Evolutionary conservation across 2,329 filamentous ascomycete species (phyloP), one percentile per base, ranked within the genome.

Genomic region (Nemania diffusa): DNA sequence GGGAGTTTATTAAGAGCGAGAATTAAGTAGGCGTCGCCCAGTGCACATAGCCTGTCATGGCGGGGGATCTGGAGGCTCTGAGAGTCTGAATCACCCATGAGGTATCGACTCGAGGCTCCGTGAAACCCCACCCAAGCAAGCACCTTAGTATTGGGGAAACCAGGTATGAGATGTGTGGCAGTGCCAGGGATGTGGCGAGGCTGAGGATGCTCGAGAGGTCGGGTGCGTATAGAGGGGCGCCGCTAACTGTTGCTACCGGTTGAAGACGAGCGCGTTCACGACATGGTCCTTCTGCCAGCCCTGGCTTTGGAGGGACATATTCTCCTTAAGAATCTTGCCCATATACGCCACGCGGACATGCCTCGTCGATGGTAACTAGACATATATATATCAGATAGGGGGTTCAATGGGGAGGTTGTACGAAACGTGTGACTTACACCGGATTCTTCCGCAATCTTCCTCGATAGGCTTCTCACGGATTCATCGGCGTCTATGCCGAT

Each of bases 261-360:
- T 79, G 73, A 87, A 90, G 60, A 96, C 87, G 65, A 96, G 83
- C 24, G 91, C 93, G 77, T 94, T 96, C 62, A 97, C 81, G 37
- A 96, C 83, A 75, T 96, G 87, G 40, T 89, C 91, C 68, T 87
- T 84, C 73, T 89, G 87, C 92, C 92, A 97, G 56, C 91, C 91
- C 73, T 96, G 91, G 2, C 86, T 85, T 51, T 83, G 79, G 20
- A 97, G 81, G 0, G 90, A 85, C 22, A 87, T 77, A 61, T 85
- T 84, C 70, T 95, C 92, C 71, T 90, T 89, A 52, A 97, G 85
- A 57, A 94, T 87, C 76, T 90, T 93, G 72, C 94, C 94, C 79
- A 96, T 85, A 78, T 97, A 97, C 22, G 89, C 90, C 66, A 97
- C 86, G 61, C 88, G 88, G 57, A 97, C 83, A 55, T 84, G 86